A percentile compares a stretch with the other conserved stretches of the same genome.
Conservation (phyloP, 2,329 filamentous ascomycete species). For the Canariomyces notabilis region DNA sequence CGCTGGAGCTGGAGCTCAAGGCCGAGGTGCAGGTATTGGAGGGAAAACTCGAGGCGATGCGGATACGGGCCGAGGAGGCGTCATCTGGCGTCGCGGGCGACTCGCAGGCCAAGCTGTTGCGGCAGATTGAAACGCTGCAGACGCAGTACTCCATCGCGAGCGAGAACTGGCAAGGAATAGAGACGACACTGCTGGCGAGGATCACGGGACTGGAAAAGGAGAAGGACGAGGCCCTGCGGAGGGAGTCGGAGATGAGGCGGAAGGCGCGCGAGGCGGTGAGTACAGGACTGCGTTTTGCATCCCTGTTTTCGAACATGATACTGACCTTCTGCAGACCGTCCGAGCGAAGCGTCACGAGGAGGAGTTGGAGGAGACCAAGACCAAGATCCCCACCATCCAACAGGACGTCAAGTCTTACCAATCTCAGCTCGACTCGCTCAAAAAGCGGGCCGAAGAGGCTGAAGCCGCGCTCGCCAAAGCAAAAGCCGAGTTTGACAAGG, state of each 20-base stretch:
- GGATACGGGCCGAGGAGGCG: slow-evolving; percentile 80
- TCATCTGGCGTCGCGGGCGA: slow-evolving; percentile 78
- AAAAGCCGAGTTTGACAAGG: slow-evolving; percentile 46
- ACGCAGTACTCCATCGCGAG: slow-evolving; percentile 91
- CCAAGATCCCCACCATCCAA: slow-evolving; percentile 58
- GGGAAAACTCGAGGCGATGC: slow-evolving; percentile 82
- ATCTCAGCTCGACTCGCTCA: slow-evolving; percentile 56
- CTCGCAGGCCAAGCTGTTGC: slow-evolving; percentile 79
- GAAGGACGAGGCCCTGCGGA: slow-evolving; percentile 74
- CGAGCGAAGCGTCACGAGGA: slow-evolving; percentile 68
- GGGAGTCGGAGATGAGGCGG: slow-evolving; percentile 81
- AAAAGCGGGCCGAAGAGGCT: slow-evolving; percentile 59
- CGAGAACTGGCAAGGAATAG: slow-evolving; percentile 97
- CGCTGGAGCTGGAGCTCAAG: slow-evolving; percentile 71
- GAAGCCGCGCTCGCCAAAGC: slow-evolving; percentile 59
- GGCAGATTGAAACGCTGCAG: slow-evolving; percentile 92
- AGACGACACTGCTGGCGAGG: slow-evolving; percentile 75
- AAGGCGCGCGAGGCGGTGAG: slow-evolving; percentile 82
- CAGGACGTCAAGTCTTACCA: slow-evolving; percentile 58
- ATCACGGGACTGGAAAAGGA: slow-evolving; percentile 80
- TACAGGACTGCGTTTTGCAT: slow-evolving; percentile 11
- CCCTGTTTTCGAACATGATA: slow-evolving; percentile 1
- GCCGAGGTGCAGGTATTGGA: slow-evolving; percentile 75
- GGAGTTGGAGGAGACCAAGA: slow-evolving; percentile 68
- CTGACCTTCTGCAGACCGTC: slow-evolving; percentile 48